Percentiles rank a stretch among this genome's conserved stretches.
Conservation (phyloP, 345 rosid species). For the thale cress (Arabidopsis thaliana) region DNA sequence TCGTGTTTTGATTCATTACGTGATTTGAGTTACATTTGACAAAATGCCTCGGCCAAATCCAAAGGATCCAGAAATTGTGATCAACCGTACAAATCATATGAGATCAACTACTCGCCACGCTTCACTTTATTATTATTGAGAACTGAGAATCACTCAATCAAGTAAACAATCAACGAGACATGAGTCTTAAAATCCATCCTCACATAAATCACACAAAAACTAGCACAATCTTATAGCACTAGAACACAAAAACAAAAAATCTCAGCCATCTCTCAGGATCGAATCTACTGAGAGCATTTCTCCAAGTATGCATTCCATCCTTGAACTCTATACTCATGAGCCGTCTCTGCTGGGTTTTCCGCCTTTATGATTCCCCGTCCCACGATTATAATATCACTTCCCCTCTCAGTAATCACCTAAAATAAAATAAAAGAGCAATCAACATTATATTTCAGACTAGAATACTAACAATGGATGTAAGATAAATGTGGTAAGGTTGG, state of each 20-base stretch:
- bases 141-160: not conserved
- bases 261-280: constrained; percentile 1
- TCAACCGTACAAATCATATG: not conserved
- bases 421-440: not conserved
- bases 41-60: not conserved
- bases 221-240: constrained; percentile 8
- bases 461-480: not conserved
- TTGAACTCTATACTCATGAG: constrained; percentile 83
- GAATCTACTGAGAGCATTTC: constrained; percentile 52
- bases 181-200: constrained; percentile 28
- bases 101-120: not conserved
- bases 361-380: constrained; percentile 99
- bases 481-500: constrained; percentile 38
- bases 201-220: constrained; percentile 29
- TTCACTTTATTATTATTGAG: constrained; percentile 14
- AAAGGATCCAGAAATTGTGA: not conserved
- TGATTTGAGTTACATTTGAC: not conserved
- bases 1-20: too few relatives aligned
- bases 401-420: constrained; percentile 83
- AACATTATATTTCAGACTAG: not conserved
- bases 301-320: constrained; percentile 97
- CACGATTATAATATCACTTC: constrained; percentile 92
- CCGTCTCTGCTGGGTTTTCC: constrained; percentile 69
- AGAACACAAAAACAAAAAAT: constrained; percentile 30
- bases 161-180: constrained; percentile 28